Conservation (phyloP, 1,284 basidiomycete genomes). For the Fistulinella staudtii region DNA sequence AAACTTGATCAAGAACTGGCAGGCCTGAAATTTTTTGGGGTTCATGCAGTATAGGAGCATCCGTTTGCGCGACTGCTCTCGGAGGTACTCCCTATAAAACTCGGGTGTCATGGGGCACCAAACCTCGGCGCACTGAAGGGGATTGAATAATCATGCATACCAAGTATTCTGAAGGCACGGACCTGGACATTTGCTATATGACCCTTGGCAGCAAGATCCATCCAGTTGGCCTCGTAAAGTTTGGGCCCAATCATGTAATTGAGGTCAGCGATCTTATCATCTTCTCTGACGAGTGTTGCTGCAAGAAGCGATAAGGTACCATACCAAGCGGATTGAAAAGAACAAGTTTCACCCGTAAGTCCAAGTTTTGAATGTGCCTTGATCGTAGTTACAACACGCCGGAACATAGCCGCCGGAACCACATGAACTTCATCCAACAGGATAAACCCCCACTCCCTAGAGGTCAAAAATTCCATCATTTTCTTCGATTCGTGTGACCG, state of each 20-base stretch:
- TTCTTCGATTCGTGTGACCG: conserved; percentile 95
- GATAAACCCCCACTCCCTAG: conserved; percentile 94
- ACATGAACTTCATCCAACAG: conserved; percentile 96
- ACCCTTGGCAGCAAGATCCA: conserved; percentile 98
- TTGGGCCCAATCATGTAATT: conserved; percentile 99
- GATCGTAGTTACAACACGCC: conserved; percentile 93
- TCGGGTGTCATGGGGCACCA: conserved; percentile 99
- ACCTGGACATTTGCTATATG: conserved; percentile 99
- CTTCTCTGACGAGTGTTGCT: conserved; percentile 97
- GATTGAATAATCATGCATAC: conserved; percentile 5
- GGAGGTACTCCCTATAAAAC: conserved; percentile 97
- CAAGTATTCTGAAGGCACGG: conserved; percentile 23
- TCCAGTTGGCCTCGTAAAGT: conserved; percentile 99
- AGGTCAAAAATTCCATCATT: conserved; percentile 98
- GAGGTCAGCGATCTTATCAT: conserved; percentile 98
- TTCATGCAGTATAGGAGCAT: conserved; percentile 99
- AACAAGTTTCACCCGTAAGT: conserved; percentile 64
- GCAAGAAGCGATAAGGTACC: conserved; percentile 10
- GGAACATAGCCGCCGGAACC: conserved; percentile 95
- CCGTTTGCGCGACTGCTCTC: conserved; percentile 88
- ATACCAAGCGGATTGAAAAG: background rate
- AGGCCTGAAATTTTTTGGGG: conserved; percentile 98
- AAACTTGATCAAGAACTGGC: conserved; percentile 98
- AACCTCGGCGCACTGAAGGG: conserved; percentile 89
- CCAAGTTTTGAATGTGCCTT: conserved; percentile 97